A percentile compares a stretch with the other conserved stretches of the same genome.
Conservation (phyloP, 1,284 basidiomycete genomes). For the Pseudozyma sp. region DNA sequence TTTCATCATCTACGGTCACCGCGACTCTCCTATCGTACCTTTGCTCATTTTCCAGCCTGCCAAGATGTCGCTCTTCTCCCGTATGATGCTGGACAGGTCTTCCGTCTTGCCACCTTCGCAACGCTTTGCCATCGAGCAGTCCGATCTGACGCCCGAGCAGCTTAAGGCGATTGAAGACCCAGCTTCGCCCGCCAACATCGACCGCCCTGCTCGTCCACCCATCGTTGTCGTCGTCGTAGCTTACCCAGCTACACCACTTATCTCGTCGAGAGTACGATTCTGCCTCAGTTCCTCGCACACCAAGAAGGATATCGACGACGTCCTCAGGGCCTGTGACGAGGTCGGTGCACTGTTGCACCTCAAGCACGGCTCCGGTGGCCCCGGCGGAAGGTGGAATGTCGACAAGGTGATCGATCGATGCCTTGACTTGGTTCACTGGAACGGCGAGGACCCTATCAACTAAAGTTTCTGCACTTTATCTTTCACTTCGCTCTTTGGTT, state of each 20-base stretch:
- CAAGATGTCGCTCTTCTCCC: conserved; percentile 67
- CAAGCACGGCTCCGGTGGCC: conserved; percentile 76
- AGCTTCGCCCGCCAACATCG: conserved; percentile 33
- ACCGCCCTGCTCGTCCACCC: conserved; percentile 55
- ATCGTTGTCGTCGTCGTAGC: conserved; percentile 67
- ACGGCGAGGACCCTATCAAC: conserved; percentile 57
- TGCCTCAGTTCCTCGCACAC: conserved; percentile 95
- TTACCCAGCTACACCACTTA: conserved; percentile 86
- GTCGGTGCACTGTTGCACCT: conserved; percentile 87
- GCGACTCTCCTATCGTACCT: conserved; percentile 92
- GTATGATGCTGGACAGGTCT: conserved; percentile 66
- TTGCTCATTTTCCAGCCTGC: conserved; percentile 90
- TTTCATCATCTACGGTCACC: conserved; percentile 95
- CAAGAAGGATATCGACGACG: conserved; percentile 91
- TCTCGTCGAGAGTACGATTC: conserved; percentile 90
- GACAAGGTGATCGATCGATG: conserved; percentile 82
- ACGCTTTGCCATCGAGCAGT: conserved; percentile 48
- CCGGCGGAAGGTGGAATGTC: conserved; percentile 81
- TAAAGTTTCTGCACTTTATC: conserved; percentile 2
- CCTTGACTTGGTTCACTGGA: conserved; percentile 78
- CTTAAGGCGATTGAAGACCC: conserved; percentile 49
- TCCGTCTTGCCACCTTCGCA: conserved; percentile 59
- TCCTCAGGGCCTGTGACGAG: conserved; percentile 91
- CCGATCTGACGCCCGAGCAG: conserved; percentile 46
- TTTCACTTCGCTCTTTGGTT: background rate